phyloP scores from a whole-genome alignment of 768 basidiomycete genomes.

The Boletus reticulatus region DNA sequence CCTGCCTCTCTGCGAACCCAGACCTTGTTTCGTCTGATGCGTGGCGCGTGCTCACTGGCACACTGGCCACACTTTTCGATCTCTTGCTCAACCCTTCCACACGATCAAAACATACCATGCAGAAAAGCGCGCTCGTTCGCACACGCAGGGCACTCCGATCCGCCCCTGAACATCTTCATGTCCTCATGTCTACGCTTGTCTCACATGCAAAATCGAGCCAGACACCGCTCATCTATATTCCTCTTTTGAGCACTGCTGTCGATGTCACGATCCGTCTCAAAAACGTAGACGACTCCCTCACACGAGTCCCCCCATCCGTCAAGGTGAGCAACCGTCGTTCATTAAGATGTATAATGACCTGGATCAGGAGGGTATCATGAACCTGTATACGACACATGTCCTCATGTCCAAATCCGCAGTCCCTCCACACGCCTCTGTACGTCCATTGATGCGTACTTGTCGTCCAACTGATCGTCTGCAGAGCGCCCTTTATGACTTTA shows the following conservation, averaged over 20 bases:
- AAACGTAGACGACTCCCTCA: conserved; percentile 43
- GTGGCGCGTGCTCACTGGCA: conserved; percentile 53
- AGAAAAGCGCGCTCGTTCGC: conserved; percentile 58
- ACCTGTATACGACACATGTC: conserved; percentile 57
- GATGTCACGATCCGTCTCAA: conserved; percentile 73
- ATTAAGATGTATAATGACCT: neutral
- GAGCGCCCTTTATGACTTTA: conserved; percentile 61
- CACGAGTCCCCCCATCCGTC: conserved; percentile 41
- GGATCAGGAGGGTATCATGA: conserved; percentile 53
- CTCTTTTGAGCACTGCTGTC: conserved; percentile 66
- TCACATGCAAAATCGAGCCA: conserved; percentile 48
- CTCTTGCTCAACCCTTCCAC: conserved; percentile 50
- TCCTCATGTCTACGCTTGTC: conserved; percentile 54
- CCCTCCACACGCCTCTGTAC: conserved; percentile 57
- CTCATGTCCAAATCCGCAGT: conserved; percentile 67
- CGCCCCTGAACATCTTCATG: conserved; percentile 48
- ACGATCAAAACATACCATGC: conserved; percentile 55
- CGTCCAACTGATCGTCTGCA: conserved; percentile 24
- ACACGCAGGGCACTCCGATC: conserved; percentile 67
- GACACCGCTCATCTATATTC: conserved; percentile 37
- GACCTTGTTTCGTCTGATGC: conserved; percentile 45
- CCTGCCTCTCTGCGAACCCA: conserved; percentile 44
- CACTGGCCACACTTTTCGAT: conserved; percentile 61
- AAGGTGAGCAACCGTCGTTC: conserved; percentile 38
- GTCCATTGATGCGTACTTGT: conserved; percentile 17